Evolutionary conservation across 768 basidiomycete genomes (phyloP), one percentile per base, ranked within the genome.

Genomic region (Candolleomyces eurysporus): DNA sequence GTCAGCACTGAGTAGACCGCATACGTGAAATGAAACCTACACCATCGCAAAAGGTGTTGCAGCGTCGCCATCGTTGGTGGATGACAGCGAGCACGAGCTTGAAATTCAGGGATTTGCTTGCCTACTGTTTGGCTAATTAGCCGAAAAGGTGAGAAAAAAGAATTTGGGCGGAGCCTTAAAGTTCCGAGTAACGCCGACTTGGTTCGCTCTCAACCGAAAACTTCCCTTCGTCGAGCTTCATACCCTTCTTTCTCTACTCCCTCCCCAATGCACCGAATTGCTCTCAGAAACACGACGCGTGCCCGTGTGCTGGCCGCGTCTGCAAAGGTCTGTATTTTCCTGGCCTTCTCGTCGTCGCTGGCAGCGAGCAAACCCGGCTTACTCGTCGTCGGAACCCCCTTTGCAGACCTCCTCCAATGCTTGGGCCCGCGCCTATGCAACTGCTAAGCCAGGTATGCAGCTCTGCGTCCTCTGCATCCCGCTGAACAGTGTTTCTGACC

Each of bases 381-480:
- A 68, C 52, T 51, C 72, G 31, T 68, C 55, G 65, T 66, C 68
- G 49, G 30, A 22, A 50, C 52, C 59, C 50, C 52, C 57, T 26
- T 26, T 26, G 26, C 64, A 81, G 79, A 73, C 73, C 74, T 75
- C 81, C 71, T 78, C 79, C 62, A 79, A 82, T 71, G 69, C 83
- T 69, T 76, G 82, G 61, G 76, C 87, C 73, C 92, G 96, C 73
- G 82, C 90, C 64, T 99, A 99, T 83, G 97, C 97, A 69, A 95
- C 96, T 69, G 96, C 96, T 71, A 99, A 99, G 82, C 89, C 97
- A 78, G 92, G 96, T 98, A 67, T 66, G 91, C 75, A 40, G 55
- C 59, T 57, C 51, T 65, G 53, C 57, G 55, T 51, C 48, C 42
- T 26, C 22, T 7, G 11, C 30, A n/a, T 40, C 42, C 46, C 5